Base-by-base conservation (phyloP, 2,329 filamentous ascomycete species). In the Leptographium flavum region DNA sequence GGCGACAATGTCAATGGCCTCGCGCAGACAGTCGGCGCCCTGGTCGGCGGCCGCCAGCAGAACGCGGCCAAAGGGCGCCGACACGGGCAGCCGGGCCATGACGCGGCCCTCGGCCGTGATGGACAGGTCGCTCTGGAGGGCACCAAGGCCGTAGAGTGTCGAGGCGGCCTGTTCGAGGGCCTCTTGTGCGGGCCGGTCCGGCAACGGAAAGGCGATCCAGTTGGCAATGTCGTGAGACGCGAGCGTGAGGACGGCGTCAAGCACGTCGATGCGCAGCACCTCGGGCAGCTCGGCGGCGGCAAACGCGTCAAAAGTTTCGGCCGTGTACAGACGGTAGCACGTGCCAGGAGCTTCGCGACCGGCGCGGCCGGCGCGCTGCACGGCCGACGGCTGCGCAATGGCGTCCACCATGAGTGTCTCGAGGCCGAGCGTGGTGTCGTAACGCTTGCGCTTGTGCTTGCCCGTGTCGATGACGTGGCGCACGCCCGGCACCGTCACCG, bases 371-470 rank as follows among this genome's bases (percentile, higher is more conserved):
- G 86, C 79, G 47, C 92, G 74, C 60, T 98, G 92, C 40, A 94
- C 84, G 0, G 92, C 90, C 1, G 92, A 93, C 0, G 90, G 94
- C 56, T 87, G 86, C 0, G 88, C 95, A 28, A 98, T 92, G 0
- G 87, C 81, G 52, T 94, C 94, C 3, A 86, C 81, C 1, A 96
- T 71, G 1, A 98, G 73, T 0, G 90, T 94, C 54, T 96, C 90
- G 57, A 98, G 79, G 5, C 87, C 88, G 0, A 96, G 71, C 1
- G 81, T 74, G 15, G 83, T 76, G 14, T 88, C 81, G 59, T 87
- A 98, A 52, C 94, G 83, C 63, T 95, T 95, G 52, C 93, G 75
- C 59, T 98, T 98, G 9, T 84, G 85, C 56, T 95, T 95, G 39
- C 92, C 92, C 45, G 84, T 84, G 58, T 98, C 92, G 19, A 98